A percentile compares a stretch with the other conserved stretches of the same genome.
These are phyloP conservation scores for Earliella scabrosa DNA, from an alignment of 1,284 basidiomycete genomes.

Conservation along the genomic window DNA sequence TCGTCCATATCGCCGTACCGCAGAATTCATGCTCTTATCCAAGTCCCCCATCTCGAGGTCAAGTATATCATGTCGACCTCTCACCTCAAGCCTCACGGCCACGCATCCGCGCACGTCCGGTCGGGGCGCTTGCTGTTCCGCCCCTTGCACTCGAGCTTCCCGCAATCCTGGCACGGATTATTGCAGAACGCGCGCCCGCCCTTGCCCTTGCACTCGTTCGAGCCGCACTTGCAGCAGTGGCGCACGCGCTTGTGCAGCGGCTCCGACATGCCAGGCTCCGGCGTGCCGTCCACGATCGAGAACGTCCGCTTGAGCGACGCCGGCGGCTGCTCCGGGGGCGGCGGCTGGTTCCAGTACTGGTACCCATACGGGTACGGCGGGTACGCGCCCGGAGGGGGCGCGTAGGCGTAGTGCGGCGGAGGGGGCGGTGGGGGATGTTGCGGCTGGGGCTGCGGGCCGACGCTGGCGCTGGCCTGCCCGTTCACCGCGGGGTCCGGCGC, in stretches of 20 bases:
- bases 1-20: too few relatives aligned
- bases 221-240: conserved; percentile 74
- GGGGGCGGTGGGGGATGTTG: conserved; percentile 22
- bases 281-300: conserved; percentile 31
- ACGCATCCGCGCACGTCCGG: conserved; percentile 68
- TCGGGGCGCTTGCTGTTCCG: conserved; percentile 75
- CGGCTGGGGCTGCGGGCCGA: not conserved
- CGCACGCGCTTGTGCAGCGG: conserved; percentile 47
- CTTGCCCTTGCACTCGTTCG: conserved; percentile 77
- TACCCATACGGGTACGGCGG: conserved; percentile 34
- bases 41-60: too few relatives aligned
- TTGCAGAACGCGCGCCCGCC: conserved; percentile 70
- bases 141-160: conserved; percentile 71
- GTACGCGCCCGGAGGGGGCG: conserved; percentile 27
- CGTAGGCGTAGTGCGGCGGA: conserved; percentile 30
- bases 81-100: too few relatives aligned
- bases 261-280: conserved; percentile 27
- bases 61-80: too few relatives aligned
- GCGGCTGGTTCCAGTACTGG: conserved; percentile 31
- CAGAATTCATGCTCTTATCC: too few relatives aligned
- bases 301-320: conserved; percentile 35
- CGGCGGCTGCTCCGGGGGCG: conserved; percentile 13
- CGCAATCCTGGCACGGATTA: conserved; percentile 76
- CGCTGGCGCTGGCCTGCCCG: conserved; percentile 15
- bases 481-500: conserved; percentile 18